Evolutionary conservation across 352 stramenopile genomes (phyloP).

Genomic region (Phytophthora multivora): DNA sequence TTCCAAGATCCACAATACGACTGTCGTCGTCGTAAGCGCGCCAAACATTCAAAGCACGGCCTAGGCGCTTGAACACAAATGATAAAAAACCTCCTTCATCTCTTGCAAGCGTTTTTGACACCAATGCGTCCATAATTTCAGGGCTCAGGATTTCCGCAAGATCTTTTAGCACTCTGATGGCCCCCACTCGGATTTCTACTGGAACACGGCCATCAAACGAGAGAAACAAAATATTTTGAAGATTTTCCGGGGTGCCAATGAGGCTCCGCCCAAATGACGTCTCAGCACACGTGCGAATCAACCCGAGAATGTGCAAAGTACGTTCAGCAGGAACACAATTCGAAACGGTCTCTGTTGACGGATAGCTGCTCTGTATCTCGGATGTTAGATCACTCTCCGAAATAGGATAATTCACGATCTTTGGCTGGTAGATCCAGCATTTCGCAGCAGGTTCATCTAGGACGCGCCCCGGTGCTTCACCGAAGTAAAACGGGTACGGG

Average conservation of each 20-base stretch:
- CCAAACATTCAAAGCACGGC: slow-evolving; percentile 52
- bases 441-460: slow-evolving; percentile 54
- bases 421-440: slow-evolving; percentile 65
- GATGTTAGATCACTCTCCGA: slow-evolving; percentile 55
- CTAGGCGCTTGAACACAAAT: slow-evolving; percentile 46
- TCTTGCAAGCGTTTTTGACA: slow-evolving; percentile 33
- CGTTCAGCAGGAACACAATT: slow-evolving; percentile 45
- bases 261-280: slow-evolving; percentile 56
- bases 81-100: slow-evolving; percentile 32
- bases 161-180: slow-evolving; percentile 50
- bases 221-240: slow-evolving; percentile 64
- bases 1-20: neutral
- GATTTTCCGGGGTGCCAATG: slow-evolving; percentile 62
- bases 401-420: slow-evolving; percentile 51
- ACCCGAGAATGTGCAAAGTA: slow-evolving; percentile 67
- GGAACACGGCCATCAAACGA: slow-evolving; percentile 53
- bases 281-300: slow-evolving; percentile 66
- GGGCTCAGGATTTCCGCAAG: slow-evolving; percentile 40
- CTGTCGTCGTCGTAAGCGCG: slow-evolving; percentile 29
- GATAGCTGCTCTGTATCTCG: slow-evolving; percentile 58
- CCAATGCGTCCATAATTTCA: slow-evolving; percentile 42
- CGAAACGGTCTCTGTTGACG: slow-evolving; percentile 28
- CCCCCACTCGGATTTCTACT: slow-evolving; percentile 54
- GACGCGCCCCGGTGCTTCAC: slow-evolving; percentile 58
- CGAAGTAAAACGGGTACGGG: slow-evolving; percentile 74